These are phyloP conservation scores for Paracoccidioides lutzii DNA, from an alignment of 2,329 filamentous ascomycete genomes.

Conservation along the genomic window DNA sequence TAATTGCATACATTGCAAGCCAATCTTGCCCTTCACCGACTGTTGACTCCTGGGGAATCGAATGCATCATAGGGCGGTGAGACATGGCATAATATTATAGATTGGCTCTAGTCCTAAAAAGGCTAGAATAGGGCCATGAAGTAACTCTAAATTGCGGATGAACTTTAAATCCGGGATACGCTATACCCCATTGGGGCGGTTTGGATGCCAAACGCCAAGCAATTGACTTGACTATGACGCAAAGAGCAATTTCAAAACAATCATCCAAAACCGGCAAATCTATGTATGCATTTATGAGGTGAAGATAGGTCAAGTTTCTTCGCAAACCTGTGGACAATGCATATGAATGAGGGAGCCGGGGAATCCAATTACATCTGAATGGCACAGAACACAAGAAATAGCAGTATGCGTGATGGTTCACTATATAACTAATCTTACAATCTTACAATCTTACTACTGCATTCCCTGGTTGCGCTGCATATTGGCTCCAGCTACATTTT, in stretches of 20 bases:
- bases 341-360: too few species aligned
- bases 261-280: too few species aligned
- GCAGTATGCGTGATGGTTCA: neutral
- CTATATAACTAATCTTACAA: neutral
- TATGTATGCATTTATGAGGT: too few species aligned
- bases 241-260: too few species aligned
- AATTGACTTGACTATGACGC: too few species aligned
- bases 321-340: too few species aligned
- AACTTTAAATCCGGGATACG: conserved; percentile 1
- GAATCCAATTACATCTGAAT: too few species aligned
- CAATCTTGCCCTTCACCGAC: neutral
- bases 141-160: conserved; percentile 1
- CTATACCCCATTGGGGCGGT: neutral
- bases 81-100: neutral
- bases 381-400: neutral
- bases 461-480: neutral
- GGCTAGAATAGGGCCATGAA: neutral
- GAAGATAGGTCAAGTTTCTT: too few species aligned
- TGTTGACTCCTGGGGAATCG: neutral
- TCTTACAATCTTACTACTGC: neutral
- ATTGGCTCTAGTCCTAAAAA: neutral
- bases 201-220: too few species aligned
- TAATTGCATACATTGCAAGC: neutral
- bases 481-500: neutral
- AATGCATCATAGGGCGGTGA: conserved; percentile 2